Base-by-base conservation (phyloP, 129 eudicot species). In the Arctium minus region DNA sequence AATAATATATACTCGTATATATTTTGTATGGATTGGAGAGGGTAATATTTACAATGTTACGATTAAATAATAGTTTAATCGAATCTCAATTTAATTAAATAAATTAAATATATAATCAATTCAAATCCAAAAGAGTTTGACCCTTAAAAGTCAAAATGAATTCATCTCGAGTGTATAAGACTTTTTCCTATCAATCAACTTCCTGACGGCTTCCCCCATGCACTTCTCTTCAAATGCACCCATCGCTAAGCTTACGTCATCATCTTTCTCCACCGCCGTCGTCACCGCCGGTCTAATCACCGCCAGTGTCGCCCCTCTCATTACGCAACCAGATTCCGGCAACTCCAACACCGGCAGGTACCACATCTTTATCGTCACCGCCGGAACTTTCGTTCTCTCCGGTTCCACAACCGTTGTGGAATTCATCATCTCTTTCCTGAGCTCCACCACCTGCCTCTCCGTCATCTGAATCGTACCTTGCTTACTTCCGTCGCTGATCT, bases 321-420 rank as follows among this genome's bases (percentile, higher is more conserved):
- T 79, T 56, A 90, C 93, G 46, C 79, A 68, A 22, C 89, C 97
- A 2, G 82, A 84, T 67, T 71, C 88, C 32, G 87, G 91, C 89
- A 90, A 68, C 86, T 92, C 91, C 88, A 89, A 9, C 70, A 77
- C 83, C 73, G 90, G 92, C 86, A 85, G 18, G 38, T 87, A 89
- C 97, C 97, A 92, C 92, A 92, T 85, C 80, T 88, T 90, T 86
- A 92, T 87, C 74, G 62, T 87, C 88, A 92, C 86, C 0, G 91
- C 91, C 35, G 93, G 94, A 64, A 90, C 80, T 70, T 40, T 76
- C 2, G 88, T 89, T 77, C 94, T 86, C n/a, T 84, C 74, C 46
- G 70, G 39, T 68, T 60, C 60, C 72, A 33, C n/a, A 9, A 29
- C 62, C 69, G 73, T 64, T 53, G 35, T 50, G 65, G 39, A 37